phyloP scores from a whole-genome alignment of 2,329 filamentous ascomycete species.

The Alternaria incomplexa region DNA sequence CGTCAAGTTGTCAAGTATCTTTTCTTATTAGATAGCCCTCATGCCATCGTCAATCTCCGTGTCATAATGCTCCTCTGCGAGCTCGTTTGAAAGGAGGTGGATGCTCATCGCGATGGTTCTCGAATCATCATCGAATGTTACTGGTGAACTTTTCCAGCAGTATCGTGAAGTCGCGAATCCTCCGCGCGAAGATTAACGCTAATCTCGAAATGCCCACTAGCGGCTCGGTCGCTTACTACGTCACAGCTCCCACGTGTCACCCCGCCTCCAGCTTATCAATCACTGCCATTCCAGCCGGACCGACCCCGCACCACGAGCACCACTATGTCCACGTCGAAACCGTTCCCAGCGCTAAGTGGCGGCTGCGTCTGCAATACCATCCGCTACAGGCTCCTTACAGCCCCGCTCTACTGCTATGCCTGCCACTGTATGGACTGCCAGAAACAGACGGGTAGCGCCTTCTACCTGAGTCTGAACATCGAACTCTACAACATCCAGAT shows the following conservation, averaged over 20 bases:
- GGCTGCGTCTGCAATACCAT: conserved; percentile 25
- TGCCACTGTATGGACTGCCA: conserved; percentile 43
- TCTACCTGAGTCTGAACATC: conserved; percentile 29
- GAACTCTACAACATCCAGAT: conserved; percentile 30
- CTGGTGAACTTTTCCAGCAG: not conserved
- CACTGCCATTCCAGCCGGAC: not conserved
- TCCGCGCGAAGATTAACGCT: not conserved
- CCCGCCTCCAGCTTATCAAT: not conserved
- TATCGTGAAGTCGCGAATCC: not conserved
- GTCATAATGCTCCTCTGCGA: not conserved
- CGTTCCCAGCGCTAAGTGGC: conserved; percentile 40
- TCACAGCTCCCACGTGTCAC: not conserved
- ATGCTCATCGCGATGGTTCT: not conserved
- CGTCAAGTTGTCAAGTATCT: not conserved
- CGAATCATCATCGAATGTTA: not conserved
- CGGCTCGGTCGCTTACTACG: not conserved
- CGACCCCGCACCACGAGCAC: not conserved
- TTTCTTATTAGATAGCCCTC: not conserved
- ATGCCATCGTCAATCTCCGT: not conserved
- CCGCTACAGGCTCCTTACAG: conserved; percentile 34
- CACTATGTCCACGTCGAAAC: conserved; percentile 8
- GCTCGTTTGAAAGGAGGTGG: accelerated
- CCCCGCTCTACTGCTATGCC: conserved; percentile 38
- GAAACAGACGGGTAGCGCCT: conserved; percentile 31
- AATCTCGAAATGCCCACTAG: not conserved